Evolutionary conservation across 345 rosid species (phyloP).

Genomic region (Carallia pectinifolia): DNA sequence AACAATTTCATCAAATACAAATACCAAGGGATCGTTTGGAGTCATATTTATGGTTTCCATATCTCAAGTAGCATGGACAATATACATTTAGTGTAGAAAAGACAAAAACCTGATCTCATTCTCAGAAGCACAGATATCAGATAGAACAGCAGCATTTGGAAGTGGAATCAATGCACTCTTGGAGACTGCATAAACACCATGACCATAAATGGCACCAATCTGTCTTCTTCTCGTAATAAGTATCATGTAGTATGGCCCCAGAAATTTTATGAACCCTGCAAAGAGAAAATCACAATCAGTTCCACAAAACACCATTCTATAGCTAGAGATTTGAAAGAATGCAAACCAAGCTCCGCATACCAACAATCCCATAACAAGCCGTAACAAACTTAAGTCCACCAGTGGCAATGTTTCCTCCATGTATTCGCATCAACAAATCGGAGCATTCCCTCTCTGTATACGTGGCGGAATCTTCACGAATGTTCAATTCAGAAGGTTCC

Average conservation of each 20-base stretch:
- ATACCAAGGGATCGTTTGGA: not conserved
- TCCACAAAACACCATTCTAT: not conserved
- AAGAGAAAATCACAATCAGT: constrained; percentile 19
- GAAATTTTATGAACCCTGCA: constrained; percentile 84
- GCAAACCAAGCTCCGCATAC: constrained; percentile 42
- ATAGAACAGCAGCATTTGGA: constrained; percentile 55
- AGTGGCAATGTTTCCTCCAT: constrained; percentile 86
- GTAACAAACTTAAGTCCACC: constrained; percentile 91
- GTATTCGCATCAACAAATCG: constrained; percentile 77
- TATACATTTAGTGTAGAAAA: constrained; percentile 16
- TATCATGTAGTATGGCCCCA: constrained; percentile 98
- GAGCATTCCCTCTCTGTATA: constrained; percentile 74
- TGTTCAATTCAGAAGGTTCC: constrained; percentile 67
- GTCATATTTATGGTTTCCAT: not conserved
- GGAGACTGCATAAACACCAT: constrained; percentile 73
- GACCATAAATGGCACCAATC: constrained; percentile 92
- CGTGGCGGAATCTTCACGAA: constrained; percentile 77
- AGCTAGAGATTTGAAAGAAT: not conserved
- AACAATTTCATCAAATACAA: not conserved
- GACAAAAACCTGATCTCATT: constrained; percentile 78
- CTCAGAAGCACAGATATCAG: constrained; percentile 44
- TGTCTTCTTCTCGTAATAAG: constrained; percentile 84
- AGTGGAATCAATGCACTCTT: constrained; percentile 79
- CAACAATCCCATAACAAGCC: constrained; percentile 89
- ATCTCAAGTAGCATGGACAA: not conserved